phyloP scores from a whole-genome alignment of 2,329 filamentous ascomycete genomes.

The Ceratocystis alfenasii region DNA sequence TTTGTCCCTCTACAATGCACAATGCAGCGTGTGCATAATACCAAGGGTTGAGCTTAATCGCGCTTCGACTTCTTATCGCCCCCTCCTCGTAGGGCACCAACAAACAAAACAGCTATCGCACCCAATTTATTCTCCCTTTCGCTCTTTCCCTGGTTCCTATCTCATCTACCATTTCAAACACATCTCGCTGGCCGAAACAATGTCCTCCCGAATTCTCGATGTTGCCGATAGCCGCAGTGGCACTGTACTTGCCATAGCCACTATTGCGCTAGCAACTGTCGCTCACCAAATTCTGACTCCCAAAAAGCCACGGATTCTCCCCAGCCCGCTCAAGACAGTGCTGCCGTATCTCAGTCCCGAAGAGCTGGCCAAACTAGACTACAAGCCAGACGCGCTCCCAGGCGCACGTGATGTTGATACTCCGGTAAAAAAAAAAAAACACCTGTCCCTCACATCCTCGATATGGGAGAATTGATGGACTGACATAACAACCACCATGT shows the following conservation, averaged over 20 bases:
- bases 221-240: slow-evolving; percentile 12
- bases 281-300: slow-evolving; percentile 33
- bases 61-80: not conserved
- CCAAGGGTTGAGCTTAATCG: not conserved
- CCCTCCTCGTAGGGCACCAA: not conserved
- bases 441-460: not conserved
- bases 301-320: slow-evolving; percentile 31
- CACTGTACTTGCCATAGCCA: slow-evolving; percentile 34
- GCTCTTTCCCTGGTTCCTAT: not conserved
- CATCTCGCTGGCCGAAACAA: not conserved
- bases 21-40: not conserved
- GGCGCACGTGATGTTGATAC: slow-evolving; percentile 61
- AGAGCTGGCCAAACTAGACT: slow-evolving; percentile 35
- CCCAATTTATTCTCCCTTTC: not conserved
- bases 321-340: slow-evolving; percentile 35
- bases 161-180: not conserved
- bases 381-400: slow-evolving; percentile 57
- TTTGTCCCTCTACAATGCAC: no score
- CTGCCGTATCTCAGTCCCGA: slow-evolving; percentile 30
- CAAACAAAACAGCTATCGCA: not conserved
- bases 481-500: not conserved
- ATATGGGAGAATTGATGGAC: not conserved
- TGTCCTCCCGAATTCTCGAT: slow-evolving; percentile 17
- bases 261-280: slow-evolving; percentile 32
- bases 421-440: slow-evolving; percentile 34